These are phyloP conservation scores for Aspergillus sergii DNA, from an alignment of 2,329 filamentous ascomycete species.

Conservation along the genomic window DNA sequence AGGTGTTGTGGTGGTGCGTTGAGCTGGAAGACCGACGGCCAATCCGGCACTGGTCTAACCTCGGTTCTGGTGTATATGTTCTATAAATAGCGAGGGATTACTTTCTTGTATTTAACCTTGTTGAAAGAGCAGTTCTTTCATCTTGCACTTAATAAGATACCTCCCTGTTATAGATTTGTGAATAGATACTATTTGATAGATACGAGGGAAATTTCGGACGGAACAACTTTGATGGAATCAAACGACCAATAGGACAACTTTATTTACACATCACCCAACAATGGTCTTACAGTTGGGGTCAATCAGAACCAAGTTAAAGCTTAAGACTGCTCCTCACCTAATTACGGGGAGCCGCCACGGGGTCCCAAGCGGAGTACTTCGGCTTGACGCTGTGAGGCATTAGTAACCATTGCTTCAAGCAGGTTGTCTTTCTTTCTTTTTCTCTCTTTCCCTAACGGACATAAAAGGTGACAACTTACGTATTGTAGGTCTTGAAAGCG, in stretches of 20 bases:
- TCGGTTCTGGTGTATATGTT: constrained; percentile 69
- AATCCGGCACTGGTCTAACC: constrained; percentile 75
- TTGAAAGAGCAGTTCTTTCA: constrained; percentile 10
- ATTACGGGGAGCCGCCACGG: constrained; percentile 37
- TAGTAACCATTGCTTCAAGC: background rate
- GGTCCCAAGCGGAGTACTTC: constrained; percentile 39
- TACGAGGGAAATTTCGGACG: constrained; percentile 6
- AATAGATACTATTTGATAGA: constrained; percentile 14
- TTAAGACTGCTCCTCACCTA: constrained; percentile 4
- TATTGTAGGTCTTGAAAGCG: constrained; percentile 92
- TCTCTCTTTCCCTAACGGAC: background rate
- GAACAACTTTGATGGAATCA: constrained; percentile 21
- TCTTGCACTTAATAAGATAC: constrained; percentile 28
- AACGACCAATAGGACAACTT: constrained; percentile 34
- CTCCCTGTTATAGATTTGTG: constrained; percentile 25
- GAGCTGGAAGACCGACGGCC: constrained; percentile 86
- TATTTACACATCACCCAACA: constrained; percentile 37
- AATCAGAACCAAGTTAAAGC: constrained; percentile 2
- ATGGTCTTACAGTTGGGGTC: background rate
- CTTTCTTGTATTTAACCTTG: background rate
- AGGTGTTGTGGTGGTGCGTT: constrained; percentile 96
- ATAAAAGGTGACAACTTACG: constrained; percentile 64
- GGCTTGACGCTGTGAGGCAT: constrained; percentile 30
- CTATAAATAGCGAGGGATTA: constrained; percentile 42
- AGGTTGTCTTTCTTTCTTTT: background rate